Base-by-base conservation (phyloP, 345 rosid species). In the Citrus inodora region DNA sequence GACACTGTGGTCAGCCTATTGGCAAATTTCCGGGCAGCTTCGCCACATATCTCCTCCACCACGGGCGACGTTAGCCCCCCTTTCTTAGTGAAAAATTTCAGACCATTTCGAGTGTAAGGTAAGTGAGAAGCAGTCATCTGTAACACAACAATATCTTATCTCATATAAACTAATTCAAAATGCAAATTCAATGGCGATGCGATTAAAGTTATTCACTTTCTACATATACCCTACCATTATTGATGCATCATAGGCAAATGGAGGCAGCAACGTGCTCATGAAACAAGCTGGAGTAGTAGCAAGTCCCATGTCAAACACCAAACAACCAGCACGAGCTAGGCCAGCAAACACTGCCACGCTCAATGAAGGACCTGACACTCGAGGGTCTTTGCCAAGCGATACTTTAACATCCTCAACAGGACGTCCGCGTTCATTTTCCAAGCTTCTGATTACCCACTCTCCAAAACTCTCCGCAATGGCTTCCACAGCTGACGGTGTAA, bases 241-340 rank as follows among this genome's bases (percentile, higher is more conserved):
- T 28, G 98, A 93, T 73, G 94, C 99, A 81, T 96, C 93, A 24
- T 87, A 93, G 53, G 88, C 84, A 73, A 91, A 96, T 10, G 95
- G 91, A 72, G 88, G 80, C 55, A 93, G 83, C 82, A 91, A 37
- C 46, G 97, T 92, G 77, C 98, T 93, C 97, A 94, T 90, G 83
- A 92, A 96, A 86, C 99, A 93, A 82, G 98, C 98, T 0, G 99
- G 99, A 58, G 98, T 92, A 4, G 99, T 93, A 1, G 99, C 99
- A 22, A 95, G 94, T 60, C 97, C 97, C 91, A 92, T 92, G 55
- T 93, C 98, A 73, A 92, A 88, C 53, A 66, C 89, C 87, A 84
- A 38, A 83, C 98, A 93, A 0, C 94, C 98, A 1, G 97, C 97
- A 27, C 98, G 92, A 76, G 87, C 80, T 14, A 93, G 91, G 37